phyloP scores from a whole-genome alignment of 164 flowering plant genomes.

The Protea cynaroides region DNA sequence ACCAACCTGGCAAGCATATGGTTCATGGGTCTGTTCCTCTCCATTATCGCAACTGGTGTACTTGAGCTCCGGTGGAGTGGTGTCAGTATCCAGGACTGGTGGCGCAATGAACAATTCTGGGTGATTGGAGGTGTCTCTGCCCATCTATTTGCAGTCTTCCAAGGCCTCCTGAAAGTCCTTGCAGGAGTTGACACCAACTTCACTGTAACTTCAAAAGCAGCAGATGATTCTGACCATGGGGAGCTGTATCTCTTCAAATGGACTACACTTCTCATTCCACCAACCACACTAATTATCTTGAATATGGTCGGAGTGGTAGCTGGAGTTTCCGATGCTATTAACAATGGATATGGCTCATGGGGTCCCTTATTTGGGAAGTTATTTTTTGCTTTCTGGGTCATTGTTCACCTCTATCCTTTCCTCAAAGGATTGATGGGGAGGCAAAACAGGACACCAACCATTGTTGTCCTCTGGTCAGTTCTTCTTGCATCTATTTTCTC shows the following conservation, averaged over 20 bases:
- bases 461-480: constrained; percentile 38
- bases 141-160: constrained; percentile 43
- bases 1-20: constrained; percentile 5
- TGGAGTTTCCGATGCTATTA: constrained; percentile 37
- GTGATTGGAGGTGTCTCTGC: constrained; percentile 42
- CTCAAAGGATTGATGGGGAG: constrained; percentile 45
- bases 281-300: constrained; percentile 38
- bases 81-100: constrained; percentile 38
- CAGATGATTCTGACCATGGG: constrained; percentile 36
- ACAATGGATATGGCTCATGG: constrained; percentile 43
- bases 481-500: constrained; percentile 42
- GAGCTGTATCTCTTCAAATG: constrained; percentile 46
- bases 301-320: constrained; percentile 46
- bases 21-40: constrained; percentile 41
- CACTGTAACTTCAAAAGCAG: constrained; percentile 37
- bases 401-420: constrained; percentile 45
- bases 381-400: constrained; percentile 42
- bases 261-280: constrained; percentile 45
- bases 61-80: constrained; percentile 47
- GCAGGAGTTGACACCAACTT: constrained; percentile 42
- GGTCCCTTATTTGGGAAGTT: constrained; percentile 41
- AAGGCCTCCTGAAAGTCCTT: constrained; percentile 42
- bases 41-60: constrained; percentile 34
- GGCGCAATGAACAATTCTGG: constrained; percentile 47
- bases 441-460: constrained; percentile 46